Conservation (phyloP, 1,284 basidiomycete genomes). For the Flammula alnicola region DNA sequence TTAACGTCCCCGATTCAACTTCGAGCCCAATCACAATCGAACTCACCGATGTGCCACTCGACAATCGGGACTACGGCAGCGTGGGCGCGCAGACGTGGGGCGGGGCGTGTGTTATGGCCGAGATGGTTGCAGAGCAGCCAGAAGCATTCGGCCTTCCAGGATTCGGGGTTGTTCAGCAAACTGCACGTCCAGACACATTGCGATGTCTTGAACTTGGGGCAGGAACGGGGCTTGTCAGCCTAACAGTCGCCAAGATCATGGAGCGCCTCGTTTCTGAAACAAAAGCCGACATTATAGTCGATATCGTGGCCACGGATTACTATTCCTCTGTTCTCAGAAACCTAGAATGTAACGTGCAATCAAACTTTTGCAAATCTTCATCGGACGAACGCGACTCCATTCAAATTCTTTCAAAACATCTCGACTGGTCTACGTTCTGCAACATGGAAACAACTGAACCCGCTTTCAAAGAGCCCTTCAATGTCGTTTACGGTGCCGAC, state of each 20-base stretch:
- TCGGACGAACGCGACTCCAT: not conserved
- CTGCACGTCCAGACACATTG: constrained; percentile 24
- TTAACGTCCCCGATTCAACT: constrained; percentile 22
- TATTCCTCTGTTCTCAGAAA: constrained; percentile 78
- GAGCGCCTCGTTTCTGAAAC: no score
- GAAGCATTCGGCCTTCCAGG: constrained; percentile 50
- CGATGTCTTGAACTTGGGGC: constrained; percentile 85
- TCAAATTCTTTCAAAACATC: constrained; percentile 21
- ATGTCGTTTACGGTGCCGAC: constrained; percentile 76
- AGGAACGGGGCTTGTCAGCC: constrained; percentile 85
- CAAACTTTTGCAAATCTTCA: constrained; percentile 53
- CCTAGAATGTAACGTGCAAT: constrained; percentile 65
- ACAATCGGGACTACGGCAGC: constrained; percentile 73
- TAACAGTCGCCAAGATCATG: constrained; percentile 63
- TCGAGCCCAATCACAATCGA: constrained; percentile 41
- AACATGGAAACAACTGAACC: constrained; percentile 20
- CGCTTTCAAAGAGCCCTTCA: constrained; percentile 52
- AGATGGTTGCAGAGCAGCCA: constrained; percentile 72
- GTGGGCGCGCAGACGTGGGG: constrained; percentile 95
- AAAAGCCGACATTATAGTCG: constrained; percentile 31
- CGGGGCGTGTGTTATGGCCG: constrained; percentile 80
- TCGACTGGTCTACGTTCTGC: constrained; percentile 73
- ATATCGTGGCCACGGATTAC: constrained; percentile 80
- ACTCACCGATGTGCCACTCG: constrained; percentile 76
- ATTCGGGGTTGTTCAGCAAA: not conserved